Conservation (phyloP, 495 filamentous ascomycete species). For the Lophium mytilinum region DNA sequence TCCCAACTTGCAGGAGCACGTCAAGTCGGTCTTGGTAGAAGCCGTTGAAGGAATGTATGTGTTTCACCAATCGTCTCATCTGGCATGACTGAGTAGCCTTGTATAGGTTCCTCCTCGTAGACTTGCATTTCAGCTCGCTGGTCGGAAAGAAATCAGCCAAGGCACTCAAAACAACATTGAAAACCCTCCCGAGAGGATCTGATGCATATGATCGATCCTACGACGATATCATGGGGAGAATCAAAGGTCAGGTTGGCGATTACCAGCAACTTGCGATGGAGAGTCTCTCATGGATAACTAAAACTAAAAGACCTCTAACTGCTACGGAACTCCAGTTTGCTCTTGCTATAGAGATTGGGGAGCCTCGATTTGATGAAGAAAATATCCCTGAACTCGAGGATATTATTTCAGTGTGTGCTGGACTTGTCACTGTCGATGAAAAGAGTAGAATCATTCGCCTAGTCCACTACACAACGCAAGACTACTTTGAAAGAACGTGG, state of each 20-base stretch:
- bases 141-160: not conserved
- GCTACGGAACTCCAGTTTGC: constrained; percentile 42
- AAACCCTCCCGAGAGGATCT: not conserved
- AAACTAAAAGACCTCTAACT: constrained; percentile 35
- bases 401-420: constrained; percentile 42
- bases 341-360: constrained; percentile 32
- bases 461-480: constrained; percentile 35
- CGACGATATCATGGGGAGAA: constrained; percentile 35
- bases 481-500: not conserved
- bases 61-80: not conserved
- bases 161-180: not conserved
- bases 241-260: constrained; percentile 30
- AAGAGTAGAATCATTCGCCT: constrained; percentile 41
- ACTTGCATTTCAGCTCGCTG: constrained; percentile 5
- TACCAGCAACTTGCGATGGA: constrained; percentile 29
- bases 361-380: constrained; percentile 32
- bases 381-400: constrained; percentile 34
- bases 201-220: constrained; percentile 33
- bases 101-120: constrained; percentile 11
- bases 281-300: constrained; percentile 8
- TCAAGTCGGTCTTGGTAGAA: constrained; percentile 27
- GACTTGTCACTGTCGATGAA: constrained; percentile 43
- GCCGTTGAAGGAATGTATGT: constrained; percentile 40
- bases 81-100: not conserved
- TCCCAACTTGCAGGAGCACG: constrained; percentile 26